phyloP scores from a whole-genome alignment of 2,329 filamentous ascomycete genomes.

The Xylariomycetidae sp. region DNA sequence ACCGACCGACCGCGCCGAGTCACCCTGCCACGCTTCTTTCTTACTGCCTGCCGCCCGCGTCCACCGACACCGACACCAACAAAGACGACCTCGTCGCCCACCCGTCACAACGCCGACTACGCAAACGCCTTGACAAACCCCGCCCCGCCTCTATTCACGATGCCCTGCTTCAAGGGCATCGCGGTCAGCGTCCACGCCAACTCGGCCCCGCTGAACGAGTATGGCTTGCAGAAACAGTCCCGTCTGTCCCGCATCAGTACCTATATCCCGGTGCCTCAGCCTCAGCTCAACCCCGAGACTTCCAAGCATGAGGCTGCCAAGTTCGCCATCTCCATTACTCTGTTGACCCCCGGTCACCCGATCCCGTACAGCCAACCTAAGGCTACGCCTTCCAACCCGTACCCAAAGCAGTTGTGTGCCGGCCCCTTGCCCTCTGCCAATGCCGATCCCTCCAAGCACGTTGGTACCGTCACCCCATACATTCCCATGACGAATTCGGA shows the following conservation, averaged over 20 bases:
- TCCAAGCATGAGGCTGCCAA: conserved; percentile 86
- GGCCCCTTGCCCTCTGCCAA: conserved; percentile 57
- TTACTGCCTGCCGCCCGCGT: too few relatives aligned
- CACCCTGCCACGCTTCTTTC: not conserved
- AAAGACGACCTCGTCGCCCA: too few relatives aligned
- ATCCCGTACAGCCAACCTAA: conserved; percentile 93
- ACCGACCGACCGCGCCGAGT: too few relatives aligned
- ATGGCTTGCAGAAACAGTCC: conserved; percentile 91
- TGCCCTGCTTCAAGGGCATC: conserved; percentile 99
- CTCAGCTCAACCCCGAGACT: conserved; percentile 64
- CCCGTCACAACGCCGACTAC: too few relatives aligned
- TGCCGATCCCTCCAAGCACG: conserved; percentile 40
- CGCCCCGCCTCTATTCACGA: conserved; percentile 31
- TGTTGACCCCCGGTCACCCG: conserved; percentile 79
- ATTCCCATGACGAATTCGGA: conserved; percentile 86
- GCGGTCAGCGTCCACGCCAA: conserved; percentile 92
- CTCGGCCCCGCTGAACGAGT: conserved; percentile 76
- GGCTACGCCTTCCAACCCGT: conserved; percentile 66
- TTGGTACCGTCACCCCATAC: conserved; percentile 70
- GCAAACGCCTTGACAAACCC: too few relatives aligned
- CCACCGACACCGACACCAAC: too few relatives aligned
- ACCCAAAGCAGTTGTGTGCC: conserved; percentile 77
- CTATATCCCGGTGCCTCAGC: conserved; percentile 92
- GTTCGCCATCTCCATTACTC: conserved; percentile 96
- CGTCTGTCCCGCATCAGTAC: conserved; percentile 88